Percentiles rank a stretch among this genome's conserved stretches.
These are phyloP conservation scores for Zygosaccharomyces pseudobailii DNA, from an alignment of 1,139 yeast species.

Conservation along the genomic window DNA sequence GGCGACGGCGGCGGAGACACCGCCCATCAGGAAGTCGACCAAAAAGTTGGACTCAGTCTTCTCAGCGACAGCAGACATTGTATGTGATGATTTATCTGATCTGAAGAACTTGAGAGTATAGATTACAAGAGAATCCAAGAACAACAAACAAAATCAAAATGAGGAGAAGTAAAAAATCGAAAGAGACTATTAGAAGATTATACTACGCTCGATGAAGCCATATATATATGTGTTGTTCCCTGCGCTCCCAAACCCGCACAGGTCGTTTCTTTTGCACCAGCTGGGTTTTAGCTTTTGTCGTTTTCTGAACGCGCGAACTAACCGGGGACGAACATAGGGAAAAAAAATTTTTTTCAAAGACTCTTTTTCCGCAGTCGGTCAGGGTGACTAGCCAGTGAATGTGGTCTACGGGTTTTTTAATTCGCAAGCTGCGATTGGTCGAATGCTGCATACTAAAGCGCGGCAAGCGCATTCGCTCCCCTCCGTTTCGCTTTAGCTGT, in stretches of 20 bases:
- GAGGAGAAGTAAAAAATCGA: background rate
- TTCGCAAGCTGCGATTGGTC: background rate
- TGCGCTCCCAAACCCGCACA: background rate
- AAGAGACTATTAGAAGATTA: background rate
- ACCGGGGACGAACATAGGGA: background rate
- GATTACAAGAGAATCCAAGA: background rate
- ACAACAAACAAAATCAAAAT: background rate
- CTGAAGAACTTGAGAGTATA: background rate
- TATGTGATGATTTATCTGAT: background rate
- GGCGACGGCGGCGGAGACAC: conserved; percentile 81
- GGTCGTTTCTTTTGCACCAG: background rate
- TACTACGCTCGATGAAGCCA: conserved; percentile 5
- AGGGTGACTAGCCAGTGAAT: background rate
- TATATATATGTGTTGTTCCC: conserved; percentile 5
- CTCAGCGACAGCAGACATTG: conserved; percentile 18
- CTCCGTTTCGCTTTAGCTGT: background rate
- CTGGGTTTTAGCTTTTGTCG: background rate
- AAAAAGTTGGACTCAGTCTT: conserved; percentile 38
- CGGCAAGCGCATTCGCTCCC: background rate
- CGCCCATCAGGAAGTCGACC: conserved; percentile 69
- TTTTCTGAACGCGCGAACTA: background rate
- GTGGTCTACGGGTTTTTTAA: background rate
- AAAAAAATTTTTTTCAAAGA: background rate
- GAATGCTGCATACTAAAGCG: background rate
- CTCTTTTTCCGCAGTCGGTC: background rate